A percentile compares a stretch with the other conserved stretches of the same genome.
Evolutionary conservation across 768 basidiomycete species (phyloP).

Genomic region (Tylopilus sp.): DNA sequence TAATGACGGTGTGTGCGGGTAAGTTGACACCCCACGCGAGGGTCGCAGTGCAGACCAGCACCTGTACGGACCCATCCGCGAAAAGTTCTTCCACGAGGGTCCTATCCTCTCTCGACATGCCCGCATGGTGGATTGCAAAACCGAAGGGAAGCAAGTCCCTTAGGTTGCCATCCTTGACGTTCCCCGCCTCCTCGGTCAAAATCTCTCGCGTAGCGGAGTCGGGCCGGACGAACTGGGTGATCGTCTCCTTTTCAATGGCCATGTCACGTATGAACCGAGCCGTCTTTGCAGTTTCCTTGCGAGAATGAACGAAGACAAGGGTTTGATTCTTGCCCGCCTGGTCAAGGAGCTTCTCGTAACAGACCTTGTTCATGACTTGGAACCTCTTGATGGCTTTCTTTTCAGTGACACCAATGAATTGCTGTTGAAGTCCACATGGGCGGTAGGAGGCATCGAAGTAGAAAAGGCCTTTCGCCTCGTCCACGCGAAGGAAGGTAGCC

Average conservation of each 20-base stretch:
- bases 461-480: slow-evolving; percentile 88
- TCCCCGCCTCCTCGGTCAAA: slow-evolving; percentile 75
- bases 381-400: slow-evolving; percentile 99
- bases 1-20: slow-evolving; percentile 96
- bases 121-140: slow-evolving; percentile 97
- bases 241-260: slow-evolving; percentile 95
- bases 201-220: slow-evolving; percentile 92
- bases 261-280: slow-evolving; percentile 91
- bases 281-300: slow-evolving; percentile 98
- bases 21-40: slow-evolving; percentile 99
- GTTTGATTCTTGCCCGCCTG: slow-evolving; percentile 89
- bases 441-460: slow-evolving; percentile 95
- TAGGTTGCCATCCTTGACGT: slow-evolving; percentile 79
- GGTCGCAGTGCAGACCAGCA: slow-evolving; percentile 95
- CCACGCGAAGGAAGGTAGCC: slow-evolving; percentile 93
- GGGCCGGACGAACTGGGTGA: slow-evolving; percentile 92
- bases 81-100: slow-evolving; percentile 93
- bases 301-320: slow-evolving; percentile 95
- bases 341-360: slow-evolving; percentile 97
- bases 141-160: slow-evolving; percentile 93
- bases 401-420: slow-evolving; percentile 97
- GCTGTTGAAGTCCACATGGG: slow-evolving; percentile 92
- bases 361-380: slow-evolving; percentile 97
- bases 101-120: slow-evolving; percentile 91
- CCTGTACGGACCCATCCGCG: slow-evolving; percentile 86